Conservation (phyloP, 2,329 filamentous ascomycete genomes). For the Hypoxylon sp. region DNA sequence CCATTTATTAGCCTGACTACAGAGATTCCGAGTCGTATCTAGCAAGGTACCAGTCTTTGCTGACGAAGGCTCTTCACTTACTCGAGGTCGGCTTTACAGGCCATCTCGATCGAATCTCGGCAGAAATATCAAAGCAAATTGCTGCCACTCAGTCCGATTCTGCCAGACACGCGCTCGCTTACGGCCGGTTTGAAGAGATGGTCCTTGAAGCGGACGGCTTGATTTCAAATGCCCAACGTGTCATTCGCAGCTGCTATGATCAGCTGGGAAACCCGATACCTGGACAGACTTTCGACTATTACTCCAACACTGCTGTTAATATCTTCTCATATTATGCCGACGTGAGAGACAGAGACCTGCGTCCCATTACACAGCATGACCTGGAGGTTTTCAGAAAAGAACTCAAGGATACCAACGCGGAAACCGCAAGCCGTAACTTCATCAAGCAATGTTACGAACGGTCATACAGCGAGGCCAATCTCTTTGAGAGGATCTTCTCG, state of each 20-base stretch:
- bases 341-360: slow-evolving; percentile 62
- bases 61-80: slow-evolving; percentile 71
- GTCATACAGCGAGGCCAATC: slow-evolving; percentile 60
- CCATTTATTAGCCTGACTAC: slow-evolving; percentile 70
- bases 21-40: slow-evolving; percentile 88
- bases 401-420: slow-evolving; percentile 56
- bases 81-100: slow-evolving; percentile 65
- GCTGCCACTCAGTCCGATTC: slow-evolving; percentile 64
- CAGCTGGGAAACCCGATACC: slow-evolving; percentile 56
- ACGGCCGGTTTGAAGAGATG: slow-evolving; percentile 67
- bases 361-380: slow-evolving; percentile 61
- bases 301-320: slow-evolving; percentile 61
- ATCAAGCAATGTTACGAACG: slow-evolving; percentile 68
- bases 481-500: slow-evolving; percentile 64
- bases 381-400: slow-evolving; percentile 63
- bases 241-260: slow-evolving; percentile 61
- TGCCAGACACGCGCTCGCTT: slow-evolving; percentile 65
- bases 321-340: slow-evolving; percentile 63
- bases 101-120: slow-evolving; percentile 60
- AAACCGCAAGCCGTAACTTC: slow-evolving; percentile 64
- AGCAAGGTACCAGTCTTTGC: slow-evolving; percentile 82
- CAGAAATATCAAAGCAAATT: slow-evolving; percentile 64
- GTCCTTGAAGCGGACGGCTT: slow-evolving; percentile 64
- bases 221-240: slow-evolving; percentile 63
- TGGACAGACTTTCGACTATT: slow-evolving; percentile 58